A percentile compares a stretch with the other conserved stretches of the same genome.
These are phyloP conservation scores for Cystoderma amianthinum DNA, from an alignment of 768 basidiomycete species.

Conservation along the genomic window DNA sequence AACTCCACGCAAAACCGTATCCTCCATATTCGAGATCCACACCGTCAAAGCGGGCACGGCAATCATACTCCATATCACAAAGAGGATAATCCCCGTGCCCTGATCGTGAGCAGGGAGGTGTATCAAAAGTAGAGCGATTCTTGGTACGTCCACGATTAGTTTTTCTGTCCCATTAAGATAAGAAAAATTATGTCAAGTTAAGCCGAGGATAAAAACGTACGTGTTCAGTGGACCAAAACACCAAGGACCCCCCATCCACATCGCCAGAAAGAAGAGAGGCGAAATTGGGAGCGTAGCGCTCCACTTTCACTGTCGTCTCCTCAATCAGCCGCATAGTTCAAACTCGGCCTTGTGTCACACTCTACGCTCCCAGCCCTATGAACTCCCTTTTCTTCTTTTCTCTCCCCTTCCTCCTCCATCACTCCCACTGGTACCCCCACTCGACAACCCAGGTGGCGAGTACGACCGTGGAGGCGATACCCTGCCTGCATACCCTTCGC, in stretches of 20 bases:
- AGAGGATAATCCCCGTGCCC: constrained; percentile 33
- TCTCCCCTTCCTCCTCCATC: too few relatives aligned
- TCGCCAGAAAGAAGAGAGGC: constrained; percentile 16
- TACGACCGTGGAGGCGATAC: too few relatives aligned
- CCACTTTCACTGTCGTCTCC: constrained; percentile 11
- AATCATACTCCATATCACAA: constrained; percentile 33
- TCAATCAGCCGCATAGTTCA: constrained; percentile 30
- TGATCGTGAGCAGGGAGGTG: constrained; percentile 29
- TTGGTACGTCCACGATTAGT: constrained; percentile 26
- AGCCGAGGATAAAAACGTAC: constrained; percentile 10
- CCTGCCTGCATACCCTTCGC: too few relatives aligned
- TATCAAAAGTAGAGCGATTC: constrained; percentile 31
- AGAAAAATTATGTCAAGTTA: neutral
- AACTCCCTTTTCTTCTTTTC: too few relatives aligned
- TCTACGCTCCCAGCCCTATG: too few relatives aligned
- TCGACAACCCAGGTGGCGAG: too few relatives aligned
- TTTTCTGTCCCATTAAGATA: constrained; percentile 8
- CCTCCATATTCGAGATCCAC: constrained; percentile 39
- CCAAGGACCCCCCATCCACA: constrained; percentile 30
- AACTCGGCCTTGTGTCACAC: constrained; percentile 27
- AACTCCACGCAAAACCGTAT: constrained; percentile 35
- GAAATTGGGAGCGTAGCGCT: constrained; percentile 19
- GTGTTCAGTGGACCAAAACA: constrained; percentile 26
- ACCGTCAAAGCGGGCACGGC: constrained; percentile 33
- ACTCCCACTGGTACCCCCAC: too few relatives aligned